Percentiles rank a stretch among this genome's conserved stretches.
These are phyloP conservation scores for Guadua angustifolia DNA, from an alignment of 176 grass and related monocot species.

Conservation along the genomic window DNA sequence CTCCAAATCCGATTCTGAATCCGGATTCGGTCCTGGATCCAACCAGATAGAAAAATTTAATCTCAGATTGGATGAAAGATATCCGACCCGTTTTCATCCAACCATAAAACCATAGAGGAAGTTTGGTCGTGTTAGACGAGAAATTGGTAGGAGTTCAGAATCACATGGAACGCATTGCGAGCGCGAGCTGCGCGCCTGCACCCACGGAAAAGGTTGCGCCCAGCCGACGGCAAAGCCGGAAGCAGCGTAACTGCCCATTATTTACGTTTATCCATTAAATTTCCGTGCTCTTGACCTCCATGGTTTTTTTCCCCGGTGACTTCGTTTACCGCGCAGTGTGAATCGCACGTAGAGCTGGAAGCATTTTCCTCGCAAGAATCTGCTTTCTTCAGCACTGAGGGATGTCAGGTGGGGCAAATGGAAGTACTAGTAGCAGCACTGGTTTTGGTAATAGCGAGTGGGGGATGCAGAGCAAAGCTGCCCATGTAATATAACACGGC, in stretches of 20 bases:
- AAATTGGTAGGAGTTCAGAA: constrained; percentile 20
- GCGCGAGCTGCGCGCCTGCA: constrained; percentile 22
- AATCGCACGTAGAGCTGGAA: constrained; percentile 15
- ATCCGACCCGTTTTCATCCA: too few species aligned
- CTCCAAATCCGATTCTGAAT: too few species aligned
- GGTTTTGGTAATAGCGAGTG: constrained; percentile 19
- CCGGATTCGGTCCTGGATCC: too few species aligned
- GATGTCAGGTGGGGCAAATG: constrained; percentile 16
- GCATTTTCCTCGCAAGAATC: constrained; percentile 32
- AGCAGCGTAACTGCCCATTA: neutral
- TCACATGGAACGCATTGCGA: constrained; percentile 42
- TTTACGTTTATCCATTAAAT: neutral
- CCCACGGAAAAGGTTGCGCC: constrained; percentile 50
- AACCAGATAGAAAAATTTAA: too few species aligned
- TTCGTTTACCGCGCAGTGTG: constrained; percentile 32
- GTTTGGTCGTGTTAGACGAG: constrained; percentile 34
- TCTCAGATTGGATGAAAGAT: too few species aligned
- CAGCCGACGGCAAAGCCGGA: neutral
- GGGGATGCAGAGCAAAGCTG: neutral
- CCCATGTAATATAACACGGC: constrained; percentile 30
- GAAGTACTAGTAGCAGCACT: neutral
- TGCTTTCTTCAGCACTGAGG: constrained; percentile 40
- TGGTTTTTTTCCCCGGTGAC: neutral
- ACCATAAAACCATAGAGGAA: too few species aligned
- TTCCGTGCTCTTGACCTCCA: neutral